Conservation (phyloP, 306 rosid species). For the Lathyrus oleraceus region DNA sequence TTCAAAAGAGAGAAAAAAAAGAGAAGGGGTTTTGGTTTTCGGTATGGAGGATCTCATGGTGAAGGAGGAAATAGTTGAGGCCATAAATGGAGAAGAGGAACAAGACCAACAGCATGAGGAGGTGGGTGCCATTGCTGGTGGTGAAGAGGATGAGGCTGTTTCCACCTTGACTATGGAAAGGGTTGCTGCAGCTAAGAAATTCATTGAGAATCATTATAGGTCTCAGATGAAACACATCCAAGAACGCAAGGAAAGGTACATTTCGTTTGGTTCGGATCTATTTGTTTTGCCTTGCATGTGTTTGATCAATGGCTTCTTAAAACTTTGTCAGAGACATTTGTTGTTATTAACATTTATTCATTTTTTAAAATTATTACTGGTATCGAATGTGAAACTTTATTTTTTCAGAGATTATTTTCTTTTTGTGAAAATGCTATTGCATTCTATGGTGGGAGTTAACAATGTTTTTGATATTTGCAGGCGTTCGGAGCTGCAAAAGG, state of each 20-base stretch:
- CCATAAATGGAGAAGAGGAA: neutral
- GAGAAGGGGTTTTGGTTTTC: slow-evolving; percentile 10
- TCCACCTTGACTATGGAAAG: slow-evolving; percentile 87
- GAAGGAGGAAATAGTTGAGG: slow-evolving; percentile 11
- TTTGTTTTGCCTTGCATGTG: slow-evolving; percentile 33
- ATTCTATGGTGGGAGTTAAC: slow-evolving; percentile 8
- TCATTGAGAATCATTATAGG: slow-evolving; percentile 80
- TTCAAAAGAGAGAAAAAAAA: slow-evolving; percentile 16
- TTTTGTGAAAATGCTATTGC: slow-evolving; percentile 1
- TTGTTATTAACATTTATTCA: no score
- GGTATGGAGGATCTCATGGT: slow-evolving; percentile 48
- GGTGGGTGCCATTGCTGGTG: slow-evolving; percentile 31
- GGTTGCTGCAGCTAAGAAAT: slow-evolving; percentile 90
- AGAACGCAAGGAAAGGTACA: slow-evolving; percentile 85
- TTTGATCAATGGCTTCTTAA: no score
- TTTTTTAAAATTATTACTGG: no score
- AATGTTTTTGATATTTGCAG: slow-evolving; percentile 46
- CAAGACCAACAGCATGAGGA: slow-evolving; percentile 14
- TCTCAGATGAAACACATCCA: slow-evolving; percentile 71
- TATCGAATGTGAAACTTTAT: no score
- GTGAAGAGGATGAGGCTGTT: slow-evolving; percentile 36
- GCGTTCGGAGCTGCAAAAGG: slow-evolving; percentile 74
- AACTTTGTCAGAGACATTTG: no score
- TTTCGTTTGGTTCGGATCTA: neutral
- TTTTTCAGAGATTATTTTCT: slow-evolving; percentile 3